Evolutionary conservation across 768 basidiomycete species (phyloP), one percentile per base, ranked within the genome.

Genomic region (Agaricus bisporus): DNA sequence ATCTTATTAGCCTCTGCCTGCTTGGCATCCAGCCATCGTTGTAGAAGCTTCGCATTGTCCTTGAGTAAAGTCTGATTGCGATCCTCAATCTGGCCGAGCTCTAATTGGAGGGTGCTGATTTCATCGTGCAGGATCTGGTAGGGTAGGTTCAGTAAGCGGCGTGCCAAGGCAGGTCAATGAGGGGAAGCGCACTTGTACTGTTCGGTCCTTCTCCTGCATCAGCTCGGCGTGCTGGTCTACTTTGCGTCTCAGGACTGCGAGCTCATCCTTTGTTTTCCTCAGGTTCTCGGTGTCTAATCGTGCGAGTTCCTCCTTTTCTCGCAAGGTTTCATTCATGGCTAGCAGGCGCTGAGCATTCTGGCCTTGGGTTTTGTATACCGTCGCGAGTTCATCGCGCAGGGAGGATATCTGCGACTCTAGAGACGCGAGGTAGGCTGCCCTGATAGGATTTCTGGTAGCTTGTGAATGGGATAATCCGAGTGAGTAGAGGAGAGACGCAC

Each of bases 11-110:
- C 95, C 63, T 95, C 94, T 11, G 77, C 72, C 65, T 97, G 92
- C 71, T 97, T 97, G 59, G 88, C 86, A 62, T 98, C 97, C 8
- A 98, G 77, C 95, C 97, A 99, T 15, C 95, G 86, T 66, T 97
- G 93, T 1, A 98, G 77, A 25, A 99, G 81, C 62, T 91, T 88
- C 22, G 94, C 94, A 61, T 99, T 99, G 68, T 99, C 95, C 61
- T 86, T 88, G 47, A 83, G 82, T 32, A 99, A 79, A n/a, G 75
- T 85, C 62, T 83, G 77, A 65, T 95, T 97, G 35, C 91, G 85
- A 56, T 92, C 85, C 52, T 91, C 87, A 22, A 95, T 84, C 63
- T 95, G 91, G 41, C 85, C 82, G 11, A 98, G 81, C 68, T 99
- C 95, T 46, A 99, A 79, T 54, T 91, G 87, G 42, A 94, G 78